Percentiles rank a stretch among this genome's conserved stretches.
Evolutionary conservation across 129 eudicot genomes (phyloP).

Genomic region (Lactuca sativa): DNA sequence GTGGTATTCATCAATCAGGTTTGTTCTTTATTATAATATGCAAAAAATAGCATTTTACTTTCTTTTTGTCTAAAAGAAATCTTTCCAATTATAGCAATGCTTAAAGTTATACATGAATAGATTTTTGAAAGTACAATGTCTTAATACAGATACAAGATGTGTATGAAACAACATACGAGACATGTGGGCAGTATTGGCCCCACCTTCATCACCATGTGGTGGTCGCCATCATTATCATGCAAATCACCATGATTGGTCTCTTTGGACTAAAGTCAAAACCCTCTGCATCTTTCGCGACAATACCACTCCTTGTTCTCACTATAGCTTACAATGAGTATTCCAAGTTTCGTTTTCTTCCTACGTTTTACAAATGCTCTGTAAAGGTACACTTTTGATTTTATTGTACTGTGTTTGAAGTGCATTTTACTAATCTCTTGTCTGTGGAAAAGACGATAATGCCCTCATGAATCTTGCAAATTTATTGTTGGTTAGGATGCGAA

Average conservation of each 20-base stretch:
- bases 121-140: too few relatives aligned
- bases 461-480: not conserved
- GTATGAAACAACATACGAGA: conserved; percentile 79
- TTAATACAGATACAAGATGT: conserved; percentile 71
- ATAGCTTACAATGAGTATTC: conserved; percentile 80
- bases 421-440: too few relatives aligned
- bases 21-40: not conserved
- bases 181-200: conserved; percentile 97
- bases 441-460: not conserved
- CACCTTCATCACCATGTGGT: conserved; percentile 75
- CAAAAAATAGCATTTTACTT: not conserved
- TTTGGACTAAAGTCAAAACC: conserved; percentile 93
- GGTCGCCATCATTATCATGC: conserved; percentile 76
- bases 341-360: conserved; percentile 87
- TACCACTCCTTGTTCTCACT: conserved; percentile 69
- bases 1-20: conserved; percentile 88
- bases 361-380: conserved; percentile 59
- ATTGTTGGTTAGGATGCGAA: conserved; percentile 56
- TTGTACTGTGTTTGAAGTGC: not conserved
- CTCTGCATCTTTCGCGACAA: conserved; percentile 68
- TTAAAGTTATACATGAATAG: too few relatives aligned
- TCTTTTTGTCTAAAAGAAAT: not conserved
- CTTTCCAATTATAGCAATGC: not conserved
- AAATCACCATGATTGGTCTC: conserved; percentile 92
- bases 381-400: conserved; percentile 42